Evolutionary conservation across 345 rosid species (phyloP).

Genomic region (Moringa oleifera): DNA sequence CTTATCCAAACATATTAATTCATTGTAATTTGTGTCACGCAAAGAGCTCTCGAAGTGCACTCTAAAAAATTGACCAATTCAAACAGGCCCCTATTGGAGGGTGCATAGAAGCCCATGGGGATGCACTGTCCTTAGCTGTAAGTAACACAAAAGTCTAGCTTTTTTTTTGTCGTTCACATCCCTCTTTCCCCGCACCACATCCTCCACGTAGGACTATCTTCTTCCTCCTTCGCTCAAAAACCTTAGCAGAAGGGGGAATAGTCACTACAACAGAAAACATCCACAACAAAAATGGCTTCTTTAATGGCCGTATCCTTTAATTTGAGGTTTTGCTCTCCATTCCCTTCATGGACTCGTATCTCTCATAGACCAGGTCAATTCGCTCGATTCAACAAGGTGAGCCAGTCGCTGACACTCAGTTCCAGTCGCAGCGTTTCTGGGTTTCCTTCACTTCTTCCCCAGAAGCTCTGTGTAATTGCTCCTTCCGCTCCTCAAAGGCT

Average conservation of each 20-base stretch:
- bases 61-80: too few relatives aligned
- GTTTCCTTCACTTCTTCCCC: conserved; percentile 32
- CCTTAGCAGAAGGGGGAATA: not conserved
- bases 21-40: too few relatives aligned
- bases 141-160: too few relatives aligned
- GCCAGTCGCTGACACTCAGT: conserved; percentile 41
- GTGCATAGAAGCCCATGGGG: too few relatives aligned
- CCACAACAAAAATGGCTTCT: conserved; percentile 47
- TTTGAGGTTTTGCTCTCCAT: conserved; percentile 25
- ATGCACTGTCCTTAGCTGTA: too few relatives aligned
- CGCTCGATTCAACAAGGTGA: conserved; percentile 27
- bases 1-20: too few relatives aligned
- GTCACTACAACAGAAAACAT: too few relatives aligned
- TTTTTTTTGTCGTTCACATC: not conserved
- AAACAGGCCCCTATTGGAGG: too few relatives aligned
- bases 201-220: not conserved
- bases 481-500: conserved; percentile 29
- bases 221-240: not conserved
- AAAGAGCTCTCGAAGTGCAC: too few relatives aligned
- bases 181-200: not conserved
- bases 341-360: conserved; percentile 20
- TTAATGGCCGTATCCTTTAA: conserved; percentile 35
- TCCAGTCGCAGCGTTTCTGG: conserved; percentile 49
- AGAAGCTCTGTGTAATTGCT: conserved; percentile 22
- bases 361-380: conserved; percentile 34